Percentiles rank a stretch among this genome's conserved stretches.
Conservation (phyloP, 2,329 filamentous ascomycete genomes). For the Trichophyton verrucosum region DNA sequence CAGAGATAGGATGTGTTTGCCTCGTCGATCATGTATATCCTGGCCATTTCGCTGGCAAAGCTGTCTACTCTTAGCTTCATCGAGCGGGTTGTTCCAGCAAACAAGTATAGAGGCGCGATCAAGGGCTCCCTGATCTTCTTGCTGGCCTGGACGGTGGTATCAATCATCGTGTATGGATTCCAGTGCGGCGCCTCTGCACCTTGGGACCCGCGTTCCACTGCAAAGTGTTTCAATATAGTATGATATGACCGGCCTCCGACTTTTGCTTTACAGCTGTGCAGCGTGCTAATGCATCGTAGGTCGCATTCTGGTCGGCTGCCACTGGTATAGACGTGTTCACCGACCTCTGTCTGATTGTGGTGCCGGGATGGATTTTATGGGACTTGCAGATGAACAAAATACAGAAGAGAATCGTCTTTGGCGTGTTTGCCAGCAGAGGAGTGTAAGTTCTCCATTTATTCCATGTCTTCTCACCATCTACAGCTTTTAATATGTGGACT, state of each 20-base stretch:
- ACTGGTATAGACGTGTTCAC: not conserved
- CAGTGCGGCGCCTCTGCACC: constrained; percentile 11
- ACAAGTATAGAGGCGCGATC: not conserved
- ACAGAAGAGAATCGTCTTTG: not conserved
- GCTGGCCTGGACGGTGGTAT: constrained; percentile 10
- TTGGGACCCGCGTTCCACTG: constrained; percentile 3
- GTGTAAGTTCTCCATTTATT: not conserved
- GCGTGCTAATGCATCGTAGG: not conserved
- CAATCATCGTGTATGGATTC: constrained; percentile 9
- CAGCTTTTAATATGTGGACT: not conserved
- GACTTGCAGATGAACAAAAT: not conserved
- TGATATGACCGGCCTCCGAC: not conserved
- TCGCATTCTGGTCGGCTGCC: not conserved
- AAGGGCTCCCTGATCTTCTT: not conserved
- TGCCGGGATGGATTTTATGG: constrained; percentile 1
- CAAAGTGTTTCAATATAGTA: not conserved
- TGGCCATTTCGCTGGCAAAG: not conserved
- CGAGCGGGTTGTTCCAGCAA: not conserved
- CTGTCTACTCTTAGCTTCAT: not conserved
- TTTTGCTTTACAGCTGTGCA: not conserved
- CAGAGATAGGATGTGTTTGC: not conserved
- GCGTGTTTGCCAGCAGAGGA: not conserved
- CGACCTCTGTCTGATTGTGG: not conserved
- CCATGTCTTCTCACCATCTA: not conserved
- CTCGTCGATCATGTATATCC: not conserved